These are phyloP conservation scores for Penicillium cosmopolitanum DNA, from an alignment of 495 filamentous ascomycete genomes.

Conservation along the genomic window DNA sequence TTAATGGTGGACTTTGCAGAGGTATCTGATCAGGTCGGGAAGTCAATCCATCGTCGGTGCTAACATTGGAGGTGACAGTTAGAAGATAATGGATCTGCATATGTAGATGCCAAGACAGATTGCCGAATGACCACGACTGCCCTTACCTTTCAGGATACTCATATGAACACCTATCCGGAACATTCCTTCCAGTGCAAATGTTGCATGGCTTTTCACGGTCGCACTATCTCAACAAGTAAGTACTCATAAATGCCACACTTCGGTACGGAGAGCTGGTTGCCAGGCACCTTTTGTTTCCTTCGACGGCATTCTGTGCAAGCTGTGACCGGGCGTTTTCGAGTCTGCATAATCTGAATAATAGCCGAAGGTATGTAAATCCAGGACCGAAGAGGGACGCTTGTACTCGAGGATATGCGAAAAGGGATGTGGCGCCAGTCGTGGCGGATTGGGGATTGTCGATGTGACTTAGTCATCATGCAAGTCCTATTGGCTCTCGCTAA, in stretches of 20 bases:
- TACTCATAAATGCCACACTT: background rate
- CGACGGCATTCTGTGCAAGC: slow-evolving; percentile 15
- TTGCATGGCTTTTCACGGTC: slow-evolving; percentile 10
- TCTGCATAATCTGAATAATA: background rate
- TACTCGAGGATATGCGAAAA: no score
- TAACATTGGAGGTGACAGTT: background rate
- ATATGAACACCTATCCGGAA: slow-evolving; percentile 9
- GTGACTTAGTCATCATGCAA: no score
- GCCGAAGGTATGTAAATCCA: no score
- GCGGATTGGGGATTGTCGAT: no score
- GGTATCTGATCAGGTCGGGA: background rate
- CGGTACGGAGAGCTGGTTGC: no score
- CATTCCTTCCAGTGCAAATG: slow-evolving; percentile 7
- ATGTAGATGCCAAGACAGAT: no score
- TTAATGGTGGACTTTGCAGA: background rate
- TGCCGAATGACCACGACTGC: background rate
- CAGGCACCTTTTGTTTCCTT: slow-evolving; percentile 16
- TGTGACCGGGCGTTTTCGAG: slow-evolving; percentile 13
- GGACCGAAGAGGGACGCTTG: no score
- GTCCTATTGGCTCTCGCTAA: no score
- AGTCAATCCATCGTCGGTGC: background rate
- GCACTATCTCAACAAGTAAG: slow-evolving; percentile 6
- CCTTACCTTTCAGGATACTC: slow-evolving; percentile 5
- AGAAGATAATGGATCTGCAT: background rate
- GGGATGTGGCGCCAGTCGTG: no score